Evolutionary conservation across 2,329 filamentous ascomycete species (phyloP).

Genomic region (Raffaelea arxii): DNA sequence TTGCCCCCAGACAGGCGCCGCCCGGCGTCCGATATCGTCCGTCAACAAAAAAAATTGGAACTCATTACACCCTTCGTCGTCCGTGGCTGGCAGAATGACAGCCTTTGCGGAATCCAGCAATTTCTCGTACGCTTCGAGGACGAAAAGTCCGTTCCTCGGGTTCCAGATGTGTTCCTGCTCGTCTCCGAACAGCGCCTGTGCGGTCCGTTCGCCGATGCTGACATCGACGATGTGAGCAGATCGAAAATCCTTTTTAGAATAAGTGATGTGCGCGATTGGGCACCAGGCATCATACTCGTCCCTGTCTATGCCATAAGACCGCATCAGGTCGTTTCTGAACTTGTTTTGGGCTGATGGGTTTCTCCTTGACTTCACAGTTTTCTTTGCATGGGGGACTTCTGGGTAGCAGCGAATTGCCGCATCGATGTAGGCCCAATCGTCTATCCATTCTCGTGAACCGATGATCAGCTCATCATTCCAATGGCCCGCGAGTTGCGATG

Average conservation of each 20-base stretch:
- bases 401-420: neutral
- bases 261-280: neutral
- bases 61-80: neutral
- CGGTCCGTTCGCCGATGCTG: neutral
- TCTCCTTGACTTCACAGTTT: neutral
- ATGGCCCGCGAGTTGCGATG: neutral
- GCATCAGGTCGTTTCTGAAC: no score
- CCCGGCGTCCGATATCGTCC: neutral
- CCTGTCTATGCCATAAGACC: neutral
- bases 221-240: neutral
- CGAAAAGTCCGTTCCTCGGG: slow-evolving; percentile 1
- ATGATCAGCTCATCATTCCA: neutral
- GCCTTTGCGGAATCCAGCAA: neutral
- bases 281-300: neutral
- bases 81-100: slow-evolving; percentile 1
- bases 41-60: neutral
- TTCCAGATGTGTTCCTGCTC: neutral
- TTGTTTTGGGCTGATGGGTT: no score
- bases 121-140: neutral
- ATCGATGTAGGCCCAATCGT: slow-evolving; percentile 1
- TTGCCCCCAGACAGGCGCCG: neutral
- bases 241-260: no score
- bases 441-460: neutral
- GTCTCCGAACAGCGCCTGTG: neutral
- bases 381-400: neutral